Percentiles rank a stretch among this genome's conserved stretches.
Evolutionary conservation across 257 asterid species (phyloP).

Genomic region (Solanum tacnaense): DNA sequence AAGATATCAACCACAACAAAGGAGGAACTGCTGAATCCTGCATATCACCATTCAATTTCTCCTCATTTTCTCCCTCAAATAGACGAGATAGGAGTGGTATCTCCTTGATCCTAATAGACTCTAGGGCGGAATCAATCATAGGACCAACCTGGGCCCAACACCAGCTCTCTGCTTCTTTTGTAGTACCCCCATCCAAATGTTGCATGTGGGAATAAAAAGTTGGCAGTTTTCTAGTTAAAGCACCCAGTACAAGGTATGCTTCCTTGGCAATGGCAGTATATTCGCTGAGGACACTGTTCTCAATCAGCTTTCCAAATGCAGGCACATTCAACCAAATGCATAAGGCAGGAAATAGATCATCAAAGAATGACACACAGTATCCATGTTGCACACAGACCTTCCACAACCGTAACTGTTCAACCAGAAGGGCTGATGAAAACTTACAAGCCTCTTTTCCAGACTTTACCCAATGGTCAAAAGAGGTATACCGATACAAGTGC

Average conservation of each 20-base stretch:
- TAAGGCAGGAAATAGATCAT: conserved; percentile 54
- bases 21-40: conserved; percentile 38
- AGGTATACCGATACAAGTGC: conserved; percentile 65
- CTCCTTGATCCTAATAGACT: conserved; percentile 46
- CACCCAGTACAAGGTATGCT: conserved; percentile 64
- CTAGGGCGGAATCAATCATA: conserved; percentile 59
- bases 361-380: conserved; percentile 48
- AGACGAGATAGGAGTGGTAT: conserved; percentile 28
- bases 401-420: conserved; percentile 84
- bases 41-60: conserved; percentile 8
- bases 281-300: conserved; percentile 42
- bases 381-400: conserved; percentile 67
- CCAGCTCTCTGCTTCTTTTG: conserved; percentile 40
- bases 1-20: conserved; percentile 60
- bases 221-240: conserved; percentile 66
- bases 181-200: conserved; percentile 12
- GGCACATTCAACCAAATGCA: conserved; percentile 74
- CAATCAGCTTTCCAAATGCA: conserved; percentile 39
- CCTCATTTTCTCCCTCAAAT: conserved; percentile 19
- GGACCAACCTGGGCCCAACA: conserved; percentile 69
- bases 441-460: conserved; percentile 62
- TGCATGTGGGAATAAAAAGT: conserved; percentile 38
- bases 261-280: conserved; percentile 63
- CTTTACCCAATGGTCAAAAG: conserved; percentile 62
- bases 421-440: conserved; percentile 65